Base-by-base conservation (phyloP, 768 basidiomycete genomes). In the Dendrothele bispora region DNA sequence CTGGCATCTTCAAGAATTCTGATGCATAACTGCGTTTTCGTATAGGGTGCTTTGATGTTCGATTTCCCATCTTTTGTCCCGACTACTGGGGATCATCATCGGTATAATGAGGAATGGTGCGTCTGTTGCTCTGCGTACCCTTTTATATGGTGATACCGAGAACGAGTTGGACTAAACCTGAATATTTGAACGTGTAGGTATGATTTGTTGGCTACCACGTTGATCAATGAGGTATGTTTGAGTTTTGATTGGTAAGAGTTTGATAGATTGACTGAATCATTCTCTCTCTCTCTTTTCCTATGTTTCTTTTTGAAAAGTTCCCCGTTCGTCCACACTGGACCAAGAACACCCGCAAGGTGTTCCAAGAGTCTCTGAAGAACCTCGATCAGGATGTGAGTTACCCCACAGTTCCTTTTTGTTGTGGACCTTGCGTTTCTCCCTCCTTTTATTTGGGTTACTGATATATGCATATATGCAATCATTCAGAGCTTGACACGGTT, bases 321-420 rank as follows among this genome's bases (percentile, higher is more conserved):
- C 68, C 67, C 38, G 60, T 65, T 34, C 57, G 67, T 11, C 67
- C 66, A 5, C 66, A 70, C 45, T 70, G 67, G 68, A 68, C 68
- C 3, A 70, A 70, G 55, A 66, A 62, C 53, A 67, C 65, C 15
- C 59, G 67, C 8, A 48, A 54, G 6, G 52, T 68, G 18, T 62
- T 68, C 43, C 32, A 41, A 24, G 57, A 64, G 43, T 54, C 62
- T 18, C 37, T 62, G 11, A 66, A 67, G 55, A 66, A 70, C 41
- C 52, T 69, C 7, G 61, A 67, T 49, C 55, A 52, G 43, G 66
- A 63, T 55, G 68, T 68, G 36, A n/a, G n/a, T n/a, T n/a, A n/a
- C n/a, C n/a, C n/a, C n/a, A n/a, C n/a, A n/a, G n/a, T n/a, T n/a
- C n/a, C n/a, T n/a, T n/a, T n/a, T n/a, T n/a, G n/a, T n/a, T n/a